Evolutionary conservation across 2,329 filamentous ascomycete genomes (phyloP).

Genomic region (Beauveria sp.): DNA sequence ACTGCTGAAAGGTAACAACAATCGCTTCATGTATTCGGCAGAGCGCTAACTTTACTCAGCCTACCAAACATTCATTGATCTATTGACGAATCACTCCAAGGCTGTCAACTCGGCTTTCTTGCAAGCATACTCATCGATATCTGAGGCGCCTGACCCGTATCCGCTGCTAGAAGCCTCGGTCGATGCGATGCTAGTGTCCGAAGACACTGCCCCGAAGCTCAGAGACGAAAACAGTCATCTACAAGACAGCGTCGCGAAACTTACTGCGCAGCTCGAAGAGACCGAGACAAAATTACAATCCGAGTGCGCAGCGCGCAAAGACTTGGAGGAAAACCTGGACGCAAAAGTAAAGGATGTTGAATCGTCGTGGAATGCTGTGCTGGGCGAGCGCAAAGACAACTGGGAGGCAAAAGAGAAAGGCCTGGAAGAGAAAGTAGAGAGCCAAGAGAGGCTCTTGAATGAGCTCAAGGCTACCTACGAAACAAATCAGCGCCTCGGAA

Average conservation of each 20-base stretch:
- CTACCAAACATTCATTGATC: conserved; percentile 95
- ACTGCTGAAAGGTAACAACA: conserved; percentile 65
- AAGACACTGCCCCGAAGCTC: conserved; percentile 85
- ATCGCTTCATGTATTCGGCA: conserved; percentile 1
- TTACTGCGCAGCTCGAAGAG: conserved; percentile 77
- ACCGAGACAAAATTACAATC: conserved; percentile 72
- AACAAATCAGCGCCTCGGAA: conserved; percentile 82
- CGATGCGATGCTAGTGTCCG: conserved; percentile 83
- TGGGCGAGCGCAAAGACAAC: conserved; percentile 91
- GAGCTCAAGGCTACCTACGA: conserved; percentile 97
- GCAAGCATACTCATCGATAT: conserved; percentile 84
- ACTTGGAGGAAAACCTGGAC: conserved; percentile 71
- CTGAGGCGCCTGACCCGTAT: conserved; percentile 93
- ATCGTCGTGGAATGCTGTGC: conserved; percentile 77
- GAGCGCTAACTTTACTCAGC: conserved; percentile 40
- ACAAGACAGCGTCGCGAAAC: conserved; percentile 66
- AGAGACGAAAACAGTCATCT: conserved; percentile 82
- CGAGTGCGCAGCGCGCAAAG: conserved; percentile 64
- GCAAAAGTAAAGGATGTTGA: conserved; percentile 82
- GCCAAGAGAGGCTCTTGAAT: conserved; percentile 82
- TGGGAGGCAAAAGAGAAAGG: conserved; percentile 91
- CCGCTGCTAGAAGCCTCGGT: conserved; percentile 93
- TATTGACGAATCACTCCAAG: conserved; percentile 93
- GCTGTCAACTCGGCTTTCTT: conserved; percentile 88
- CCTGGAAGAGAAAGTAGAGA: conserved; percentile 88